Percentiles rank a stretch among this genome's conserved stretches.
These are phyloP conservation scores for Populus tomentosa DNA, from an alignment of 441 rosid genomes.

Conservation along the genomic window DNA sequence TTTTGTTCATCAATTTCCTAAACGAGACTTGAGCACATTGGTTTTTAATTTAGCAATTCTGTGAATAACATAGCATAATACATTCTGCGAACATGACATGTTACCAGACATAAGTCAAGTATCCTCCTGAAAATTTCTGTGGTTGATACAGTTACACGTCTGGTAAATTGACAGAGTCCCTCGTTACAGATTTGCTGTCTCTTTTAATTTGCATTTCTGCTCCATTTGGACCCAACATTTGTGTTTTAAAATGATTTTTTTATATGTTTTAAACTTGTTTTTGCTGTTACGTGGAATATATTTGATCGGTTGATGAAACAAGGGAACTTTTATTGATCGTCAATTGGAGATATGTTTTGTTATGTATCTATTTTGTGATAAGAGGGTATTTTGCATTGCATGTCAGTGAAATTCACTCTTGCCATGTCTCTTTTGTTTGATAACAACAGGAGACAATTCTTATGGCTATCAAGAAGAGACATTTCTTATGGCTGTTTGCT, in stretches of 20 bases:
- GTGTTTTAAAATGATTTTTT: background rate
- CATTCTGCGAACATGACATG: background rate
- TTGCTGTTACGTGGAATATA: background rate
- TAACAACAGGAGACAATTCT: background rate
- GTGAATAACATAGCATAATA: too few species aligned
- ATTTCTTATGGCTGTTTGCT: background rate
- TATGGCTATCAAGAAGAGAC: too few species aligned
- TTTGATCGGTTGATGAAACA: too few species aligned
- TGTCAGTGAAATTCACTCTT: background rate
- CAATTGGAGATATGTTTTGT: background rate
- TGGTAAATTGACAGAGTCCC: constrained; percentile 58
- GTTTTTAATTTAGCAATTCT: too few species aligned
- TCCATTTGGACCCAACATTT: constrained; percentile 66
- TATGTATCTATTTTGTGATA: background rate
- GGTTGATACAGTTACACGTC: constrained; percentile 76
- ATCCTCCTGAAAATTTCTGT: constrained; percentile 28
- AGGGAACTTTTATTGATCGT: background rate
- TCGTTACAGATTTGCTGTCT: constrained; percentile 58
- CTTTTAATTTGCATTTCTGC: constrained; percentile 51
- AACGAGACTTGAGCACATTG: background rate
- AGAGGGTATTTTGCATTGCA: background rate
- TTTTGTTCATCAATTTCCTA: background rate
- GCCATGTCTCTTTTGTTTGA: background rate
- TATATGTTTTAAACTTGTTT: too few species aligned
- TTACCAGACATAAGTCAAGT: constrained; percentile 74